Evolutionary conservation across 805 yeast genomes (phyloP), one percentile per base, ranked within the genome.

Genomic region (Candida michaelii): DNA sequence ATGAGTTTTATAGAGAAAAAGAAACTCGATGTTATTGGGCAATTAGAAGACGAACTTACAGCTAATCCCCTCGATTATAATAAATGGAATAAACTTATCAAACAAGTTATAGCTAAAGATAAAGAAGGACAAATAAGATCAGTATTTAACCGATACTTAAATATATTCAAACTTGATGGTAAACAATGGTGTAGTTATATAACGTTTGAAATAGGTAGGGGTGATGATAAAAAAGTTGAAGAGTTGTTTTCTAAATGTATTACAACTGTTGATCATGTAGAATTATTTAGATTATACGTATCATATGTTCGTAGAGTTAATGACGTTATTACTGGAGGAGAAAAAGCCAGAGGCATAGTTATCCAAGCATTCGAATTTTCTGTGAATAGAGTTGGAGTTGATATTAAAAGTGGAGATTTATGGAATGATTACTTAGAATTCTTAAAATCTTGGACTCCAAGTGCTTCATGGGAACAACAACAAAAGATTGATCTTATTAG

Each of bases 361-460:
- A 71, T 83, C 13, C 84, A 82, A 56, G 95, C 97, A 0, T 91
- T 82, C 59, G 95, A 89, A 47, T 79, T 85, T 58, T 96, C 95
- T 1, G 68, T 86, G 14, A 80, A 75, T 21, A 77, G 81, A 46
- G 87, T 90, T 39, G 97, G 97, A 0, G 63, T 79, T 24, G 98
- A 93, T 59, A 76, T 84, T 4, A 71, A 76, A 27, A 77, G 90
- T 14, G 83, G 85, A 24, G 69, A 70, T 2, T 64, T 93, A 31
- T 91, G 97, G 96, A 71, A 74, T 36, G 93, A 86, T 52, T 93
- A 88, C 58, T 58, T 93, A n/a, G 82, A 76, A 8, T 89, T 89
- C 54, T 73, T 89, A 47, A 82, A 80, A 49, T 69, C 77, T 25
- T 86, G 93, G 91, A 80, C 80, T 37, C 90, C 96, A 2, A 73